Evolutionary conservation across 73 alveolate species (phyloP), one percentile per base, ranked within the genome.

Genomic region (Loxodes magnus): DNA sequence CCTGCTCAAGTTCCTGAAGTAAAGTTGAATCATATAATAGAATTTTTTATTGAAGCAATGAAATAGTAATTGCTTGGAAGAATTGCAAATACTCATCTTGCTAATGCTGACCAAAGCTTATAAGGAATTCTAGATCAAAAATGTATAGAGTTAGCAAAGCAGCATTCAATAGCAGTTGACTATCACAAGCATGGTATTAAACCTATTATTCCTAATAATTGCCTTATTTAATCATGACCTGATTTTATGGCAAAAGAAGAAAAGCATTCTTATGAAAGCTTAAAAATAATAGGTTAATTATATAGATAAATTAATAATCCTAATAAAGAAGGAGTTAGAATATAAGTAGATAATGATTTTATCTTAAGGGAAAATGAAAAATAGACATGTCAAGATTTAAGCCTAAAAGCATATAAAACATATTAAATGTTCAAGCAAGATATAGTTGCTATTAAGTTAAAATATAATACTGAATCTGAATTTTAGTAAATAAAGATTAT

Each of bases 191-290:
- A 64, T 59, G 97, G 97, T 1, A 22, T 3, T 5, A 37, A 58
- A 38, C 71, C 75, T 31, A 35, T 50, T 42, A 28, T 80, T 35
- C 74, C 93, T 53, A 39, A 74, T 53, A 52, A 79, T 25, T 34
- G 57, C 27, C 16, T 39, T 21, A 6, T 51, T 36, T 62, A 57
- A 61, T 67, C 15, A n/a, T 84, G 64, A 60, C 96, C 96, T n/a
- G 96, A 84, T 68, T 84, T 80, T 41, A 79, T 84, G 82, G 96
- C 78, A 74, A 73, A 80, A n/a, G 87, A 78, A 42, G 24, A 64
- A n/a, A 52, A 42, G 27, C 27, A 31, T 15, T 37, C 22, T 21
- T 84, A 80, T 74, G 63, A 64, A 52, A 58, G 84, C 4, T 64
- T 65, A 6, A 78, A 86, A 25, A 74, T 84, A 22, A 51, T 84